These are phyloP conservation scores for maize (Zea mays) DNA, from an alignment of 176 grass and related monocot species.

Conservation along the genomic window Zm-B73-REFERENCE-NAM-5.0 NC_050096.1:147867001-147867500, in stretches of 20 bases:
- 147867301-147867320: background rate
- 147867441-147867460: constrained; percentile 24
- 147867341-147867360: background rate
- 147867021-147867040: too few species aligned
- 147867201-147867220: background rate
- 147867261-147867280: background rate
- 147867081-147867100: background rate
- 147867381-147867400: constrained; percentile 18
- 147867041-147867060: background rate
- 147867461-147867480: constrained; percentile 50
- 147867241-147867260: background rate
- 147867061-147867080: background rate
- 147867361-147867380: background rate
- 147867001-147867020: too few species aligned
- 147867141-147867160: background rate
- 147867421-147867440: constrained; percentile 49
- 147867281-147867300: background rate
- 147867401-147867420: background rate
- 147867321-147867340: background rate
- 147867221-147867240: background rate
- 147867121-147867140: background rate
- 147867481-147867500: constrained; percentile 36
- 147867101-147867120: background rate
- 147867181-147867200: background rate
- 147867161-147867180: background rate